These are phyloP conservation scores for Eucalyptus marginata DNA, from an alignment of 345 rosid genomes.

Conservation along the genomic window DNA sequence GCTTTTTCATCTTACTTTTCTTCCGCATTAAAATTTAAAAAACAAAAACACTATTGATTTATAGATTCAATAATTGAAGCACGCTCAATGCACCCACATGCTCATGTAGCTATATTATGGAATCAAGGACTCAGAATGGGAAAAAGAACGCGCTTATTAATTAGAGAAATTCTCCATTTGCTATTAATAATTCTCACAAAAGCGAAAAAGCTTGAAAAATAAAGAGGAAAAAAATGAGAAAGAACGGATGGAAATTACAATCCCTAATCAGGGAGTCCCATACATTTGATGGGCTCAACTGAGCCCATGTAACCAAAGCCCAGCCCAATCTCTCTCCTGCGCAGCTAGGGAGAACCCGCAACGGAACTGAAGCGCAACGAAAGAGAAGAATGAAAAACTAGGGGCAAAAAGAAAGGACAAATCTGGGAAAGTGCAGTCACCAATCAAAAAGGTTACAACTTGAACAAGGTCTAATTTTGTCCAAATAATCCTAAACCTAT, in stretches of 20 bases:
- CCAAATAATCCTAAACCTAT: no score
- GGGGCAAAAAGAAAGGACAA: neutral
- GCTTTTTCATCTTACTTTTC: neutral
- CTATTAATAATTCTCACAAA: rapidly evolving
- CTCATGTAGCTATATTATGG: neutral
- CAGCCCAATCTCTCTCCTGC: neutral
- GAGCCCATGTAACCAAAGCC: neutral
- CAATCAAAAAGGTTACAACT: no score
- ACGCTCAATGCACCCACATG: neutral
- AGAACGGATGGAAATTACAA: neutral
- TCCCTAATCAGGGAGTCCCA: neutral
- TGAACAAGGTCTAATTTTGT: no score
- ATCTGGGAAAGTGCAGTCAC: neutral
- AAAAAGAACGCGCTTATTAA: rapidly evolving
- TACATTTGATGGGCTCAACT: neutral
- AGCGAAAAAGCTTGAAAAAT: neutral
- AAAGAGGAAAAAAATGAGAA: neutral
- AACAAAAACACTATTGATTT: neutral
- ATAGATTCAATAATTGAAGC: neutral
- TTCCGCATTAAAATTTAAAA: rapidly evolving
- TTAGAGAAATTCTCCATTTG: neutral
- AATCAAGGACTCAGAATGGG: neutral
- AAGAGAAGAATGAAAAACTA: neutral
- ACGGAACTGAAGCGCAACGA: neutral
- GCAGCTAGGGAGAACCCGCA: neutral